Evolutionary conservation across 257 asterid genomes (phyloP), one percentile per base, ranked within the genome.

Genomic region (Ligustrum vulgare): DNA sequence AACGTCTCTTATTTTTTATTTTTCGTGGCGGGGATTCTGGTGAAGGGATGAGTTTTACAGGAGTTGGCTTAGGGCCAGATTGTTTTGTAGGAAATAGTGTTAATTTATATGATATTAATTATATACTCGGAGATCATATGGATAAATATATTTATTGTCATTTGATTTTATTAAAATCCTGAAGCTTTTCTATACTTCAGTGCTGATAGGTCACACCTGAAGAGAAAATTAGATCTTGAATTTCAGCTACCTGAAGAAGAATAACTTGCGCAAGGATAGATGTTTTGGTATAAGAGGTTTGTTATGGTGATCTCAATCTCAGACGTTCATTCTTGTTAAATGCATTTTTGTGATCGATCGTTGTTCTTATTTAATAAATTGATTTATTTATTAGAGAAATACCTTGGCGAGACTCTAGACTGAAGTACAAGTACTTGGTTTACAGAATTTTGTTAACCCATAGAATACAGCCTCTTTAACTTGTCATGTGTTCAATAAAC

Each of bases 181-280:
- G 41, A 56, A 49, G 56, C 37, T 73, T 56, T 68, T 71, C 66
- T 73, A 43, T 75, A 28, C 47, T 73, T 71, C 93, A 95, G 99
- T 77, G 97, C 98, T 81, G 99, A 94, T 87, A 90, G 92, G 80
- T 85, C 97, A 10, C 98, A 94, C 84, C 86, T 95, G 49, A 93
- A 95, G 92, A 91, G 96, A 87, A 95, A 95, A 79, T 86, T 95
- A 15, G 97, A 95, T 84, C 97, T 95, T 45, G 98, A 93, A 80
- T 95, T 92, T 83, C 94, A 85, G 85, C 81, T 80, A 47, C 97
- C 91, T 1, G 94, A 90, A 84, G 97, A 92, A 73, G 90, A 87
- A 68, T 81, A 85, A 82, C 72, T 25, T 32, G 69, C 33, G 71
- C 22, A 23, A 20, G 23, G 56, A 69, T 69, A 4, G 11, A 9